Evolutionary conservation across 208 protist genomes (phyloP).

Genomic region (Leishmania martiniquensis): DNA sequence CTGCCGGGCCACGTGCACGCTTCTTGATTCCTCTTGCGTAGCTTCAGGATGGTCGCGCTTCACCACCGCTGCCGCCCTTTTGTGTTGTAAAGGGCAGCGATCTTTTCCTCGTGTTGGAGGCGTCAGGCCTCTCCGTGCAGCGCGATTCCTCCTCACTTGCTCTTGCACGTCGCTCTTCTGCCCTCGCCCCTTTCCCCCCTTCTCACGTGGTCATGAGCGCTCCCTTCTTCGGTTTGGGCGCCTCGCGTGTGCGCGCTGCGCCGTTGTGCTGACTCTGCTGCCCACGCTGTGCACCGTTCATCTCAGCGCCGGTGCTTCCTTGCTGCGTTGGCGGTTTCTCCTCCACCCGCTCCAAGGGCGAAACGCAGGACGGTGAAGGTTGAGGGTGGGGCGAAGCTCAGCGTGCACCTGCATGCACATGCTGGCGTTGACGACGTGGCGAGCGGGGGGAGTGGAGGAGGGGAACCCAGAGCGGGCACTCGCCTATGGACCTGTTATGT

Average conservation of each 20-base stretch:
- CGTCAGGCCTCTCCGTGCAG: neutral
- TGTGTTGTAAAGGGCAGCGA: neutral
- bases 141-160: neutral
- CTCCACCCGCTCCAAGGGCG: too few relatives aligned
- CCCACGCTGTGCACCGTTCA: too few relatives aligned
- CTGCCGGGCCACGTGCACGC: neutral
- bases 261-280: too few relatives aligned
- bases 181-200: neutral
- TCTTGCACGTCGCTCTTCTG: neutral
- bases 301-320: too few relatives aligned
- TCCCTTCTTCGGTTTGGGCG: too few relatives aligned
- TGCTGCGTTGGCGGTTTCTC: too few relatives aligned
- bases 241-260: neutral
- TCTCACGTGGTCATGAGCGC: neutral
- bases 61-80: neutral
- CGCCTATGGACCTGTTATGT: neutral
- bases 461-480: neutral
- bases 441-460: too few relatives aligned
- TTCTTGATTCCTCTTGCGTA: neutral
- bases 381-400: neutral
- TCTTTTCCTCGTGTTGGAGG: neutral
- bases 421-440: neutral
- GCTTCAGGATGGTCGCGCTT: neutral
- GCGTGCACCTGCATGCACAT: conserved; percentile 1
- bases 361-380: too few relatives aligned